Evolutionary conservation across 2,329 filamentous ascomycete genomes (phyloP), one percentile per base, ranked within the genome.

Genomic region (Coniosporium tulheliwenetii): DNA sequence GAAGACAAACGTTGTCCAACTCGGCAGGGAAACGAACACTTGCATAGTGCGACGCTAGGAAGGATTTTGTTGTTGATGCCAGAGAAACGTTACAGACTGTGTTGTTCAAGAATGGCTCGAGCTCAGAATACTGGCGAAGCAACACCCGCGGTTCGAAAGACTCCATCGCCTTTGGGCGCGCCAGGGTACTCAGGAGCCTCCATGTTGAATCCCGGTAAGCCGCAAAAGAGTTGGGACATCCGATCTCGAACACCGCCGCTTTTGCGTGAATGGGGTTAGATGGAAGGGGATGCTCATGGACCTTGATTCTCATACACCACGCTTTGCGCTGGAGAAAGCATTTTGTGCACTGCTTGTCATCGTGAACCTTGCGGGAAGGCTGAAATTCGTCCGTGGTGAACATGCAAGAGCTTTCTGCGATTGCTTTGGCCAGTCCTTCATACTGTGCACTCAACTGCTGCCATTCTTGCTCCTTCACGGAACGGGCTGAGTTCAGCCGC

Each of bases 131-230:
- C 0, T 56, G 39, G 2, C 48, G 47, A 4, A 67, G 45, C 2
- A 55, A 40, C 8, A 53, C 40, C 26, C 50, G 43, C 7, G 57
- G 55, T 35, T 50, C 39, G 1, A 15, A 39, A 2, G 30, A n/a
- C 3, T 34, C 2, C 31, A 34, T 16, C 2, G 37, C 41, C 43
- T 31, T 47, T 33, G 52, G 55, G 30, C 55, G 45, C 2, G 50
- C 63, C 9, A 72, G 45, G 2, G 41, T 47, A 2, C 52, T 50
- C 0, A 72, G 15, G 2, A 76, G 61, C 3, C 46, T 49, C 69
- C 69, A 76, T 0, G 69, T 73, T 3, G 61, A 56, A 41, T 73
- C 63, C 10, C 75, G 61, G 50, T 76, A 79, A 0, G 55, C 52
- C 2, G 56, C 54, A 15, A 75, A 64, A 3, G 55, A 55, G 2